Conservation (phyloP, 768 basidiomycete species). For the Amanita subjunquillea region DNA sequence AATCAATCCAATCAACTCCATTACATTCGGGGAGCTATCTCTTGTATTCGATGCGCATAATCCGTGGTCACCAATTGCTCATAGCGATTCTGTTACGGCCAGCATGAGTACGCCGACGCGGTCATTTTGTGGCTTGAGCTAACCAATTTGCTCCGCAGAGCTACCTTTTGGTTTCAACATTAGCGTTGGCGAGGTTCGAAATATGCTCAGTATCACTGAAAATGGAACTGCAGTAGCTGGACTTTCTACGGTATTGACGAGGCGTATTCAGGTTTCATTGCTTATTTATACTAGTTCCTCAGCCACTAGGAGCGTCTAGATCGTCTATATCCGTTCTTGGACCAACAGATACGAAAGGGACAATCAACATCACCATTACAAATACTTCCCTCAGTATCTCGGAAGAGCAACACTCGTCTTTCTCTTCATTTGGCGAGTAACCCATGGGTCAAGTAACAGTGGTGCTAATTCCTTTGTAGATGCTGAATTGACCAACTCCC, state of each 20-base stretch:
- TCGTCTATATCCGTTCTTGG: slow-evolving; percentile 45
- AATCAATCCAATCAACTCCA: slow-evolving; percentile 56
- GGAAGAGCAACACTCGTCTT: slow-evolving; percentile 34
- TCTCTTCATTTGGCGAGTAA: slow-evolving; percentile 49
- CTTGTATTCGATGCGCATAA: slow-evolving; percentile 42
- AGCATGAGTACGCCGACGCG: slow-evolving; percentile 31
- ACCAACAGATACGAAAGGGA: slow-evolving; percentile 46
- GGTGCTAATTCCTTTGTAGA: slow-evolving; percentile 24
- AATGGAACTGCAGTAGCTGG: slow-evolving; percentile 43
- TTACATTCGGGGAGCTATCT: slow-evolving; percentile 48
- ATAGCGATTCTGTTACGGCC: slow-evolving; percentile 52
- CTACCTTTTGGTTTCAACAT: slow-evolving; percentile 65
- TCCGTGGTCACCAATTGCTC: slow-evolving; percentile 49
- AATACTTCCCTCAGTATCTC: slow-evolving; percentile 42
- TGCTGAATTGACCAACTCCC: slow-evolving; percentile 40
- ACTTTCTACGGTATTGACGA: slow-evolving; percentile 41
- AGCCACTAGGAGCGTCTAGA: slow-evolving; percentile 57
- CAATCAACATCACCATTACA: slow-evolving; percentile 52
- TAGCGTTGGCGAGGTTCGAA: slow-evolving; percentile 49
- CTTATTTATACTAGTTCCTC: background rate
- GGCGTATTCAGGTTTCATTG: no score
- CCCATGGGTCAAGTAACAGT: background rate
- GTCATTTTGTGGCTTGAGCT: background rate
- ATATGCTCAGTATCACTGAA: slow-evolving; percentile 51
- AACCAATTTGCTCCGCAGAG: slow-evolving; percentile 23